Base-by-base conservation (phyloP, 129 eudicot genomes). In the Logfia minima region DNA sequence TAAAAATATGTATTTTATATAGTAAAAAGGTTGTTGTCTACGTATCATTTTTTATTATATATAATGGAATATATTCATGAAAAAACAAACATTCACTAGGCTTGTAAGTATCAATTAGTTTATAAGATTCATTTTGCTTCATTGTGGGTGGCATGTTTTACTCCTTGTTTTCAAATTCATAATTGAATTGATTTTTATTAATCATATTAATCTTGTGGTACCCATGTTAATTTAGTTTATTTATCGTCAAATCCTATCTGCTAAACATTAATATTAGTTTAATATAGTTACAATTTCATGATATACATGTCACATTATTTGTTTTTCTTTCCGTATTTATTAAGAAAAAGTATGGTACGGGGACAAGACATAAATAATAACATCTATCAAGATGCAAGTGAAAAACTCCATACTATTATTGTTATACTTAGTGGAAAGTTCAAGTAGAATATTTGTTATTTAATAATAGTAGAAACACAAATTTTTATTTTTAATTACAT, bases 51-150 rank as follows among this genome's bases (percentile, higher is more conserved):
- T 7, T 59, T 28, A 4, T 63, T 24, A 13, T 31, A 4, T 28
- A 9, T n/a, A 71, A 41, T 18, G 51, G 72, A 45, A 70, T 61
- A 41, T 19, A 45, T 37, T 21, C 51, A 21, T 8, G 75, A 18
- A 41, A 32, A 43, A 70, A 79, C 72, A 79, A 72, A 73, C 83
- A 80, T 73, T 80, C 74, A 80, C 74, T 64, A 53, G 60, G 79
- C 26, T 72, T 73, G 23, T 18, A 55, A 72, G 61, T 65, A 72
- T 73, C 83, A 80, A 68, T 64, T 64, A 5, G 32, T 75, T 75
- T n/a, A 67, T 26, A 53, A 75, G 72, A 76, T 76, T 31, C 80
- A 66, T 80, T 51, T 73, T 80, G 79, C 79, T 80, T 62, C 83
- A 74, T 65, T 73, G 41, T 22, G 70, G 79, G 83, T 74, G 70